Evolutionary conservation across 148 eudicot genomes (phyloP).

Genomic region (Rhododendron vialii): DNA sequence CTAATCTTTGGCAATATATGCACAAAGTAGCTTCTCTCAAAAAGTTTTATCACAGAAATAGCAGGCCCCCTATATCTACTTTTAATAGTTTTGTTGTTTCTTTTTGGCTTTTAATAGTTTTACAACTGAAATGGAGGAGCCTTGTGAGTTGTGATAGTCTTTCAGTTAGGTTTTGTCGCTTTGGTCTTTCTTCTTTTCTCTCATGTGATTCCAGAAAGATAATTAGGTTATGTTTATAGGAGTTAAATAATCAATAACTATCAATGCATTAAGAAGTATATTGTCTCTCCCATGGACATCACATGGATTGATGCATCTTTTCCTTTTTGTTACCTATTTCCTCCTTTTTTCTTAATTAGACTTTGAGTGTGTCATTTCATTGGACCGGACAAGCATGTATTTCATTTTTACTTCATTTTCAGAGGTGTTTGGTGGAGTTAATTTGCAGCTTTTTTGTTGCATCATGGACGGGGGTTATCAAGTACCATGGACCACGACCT

Average conservation of each 20-base stretch:
- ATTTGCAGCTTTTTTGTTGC: slow-evolving; percentile 97
- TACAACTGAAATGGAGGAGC: background rate
- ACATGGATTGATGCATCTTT: background rate
- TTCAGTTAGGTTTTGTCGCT: background rate
- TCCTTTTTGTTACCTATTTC: background rate
- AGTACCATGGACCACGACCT: too few relatives aligned
- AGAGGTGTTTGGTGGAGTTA: slow-evolving; percentile 17
- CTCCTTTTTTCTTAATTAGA: background rate
- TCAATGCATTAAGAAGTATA: too few relatives aligned
- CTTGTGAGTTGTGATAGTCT: background rate
- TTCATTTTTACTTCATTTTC: slow-evolving; percentile 8
- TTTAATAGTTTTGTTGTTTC: background rate
- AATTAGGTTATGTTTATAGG: background rate
- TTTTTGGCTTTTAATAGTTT: background rate
- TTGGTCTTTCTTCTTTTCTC: background rate
- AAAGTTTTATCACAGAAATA: background rate
- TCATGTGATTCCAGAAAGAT: background rate
- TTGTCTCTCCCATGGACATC: background rate
- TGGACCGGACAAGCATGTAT: background rate
- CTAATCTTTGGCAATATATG: background rate
- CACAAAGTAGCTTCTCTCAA: background rate
- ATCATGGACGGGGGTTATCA: slow-evolving; percentile 95
- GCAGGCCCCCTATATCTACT: background rate
- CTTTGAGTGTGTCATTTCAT: background rate
- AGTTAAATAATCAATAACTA: background rate